Evolutionary conservation across 495 filamentous ascomycete genomes (phyloP).

Genomic region (Hypoxylon intermedium): DNA sequence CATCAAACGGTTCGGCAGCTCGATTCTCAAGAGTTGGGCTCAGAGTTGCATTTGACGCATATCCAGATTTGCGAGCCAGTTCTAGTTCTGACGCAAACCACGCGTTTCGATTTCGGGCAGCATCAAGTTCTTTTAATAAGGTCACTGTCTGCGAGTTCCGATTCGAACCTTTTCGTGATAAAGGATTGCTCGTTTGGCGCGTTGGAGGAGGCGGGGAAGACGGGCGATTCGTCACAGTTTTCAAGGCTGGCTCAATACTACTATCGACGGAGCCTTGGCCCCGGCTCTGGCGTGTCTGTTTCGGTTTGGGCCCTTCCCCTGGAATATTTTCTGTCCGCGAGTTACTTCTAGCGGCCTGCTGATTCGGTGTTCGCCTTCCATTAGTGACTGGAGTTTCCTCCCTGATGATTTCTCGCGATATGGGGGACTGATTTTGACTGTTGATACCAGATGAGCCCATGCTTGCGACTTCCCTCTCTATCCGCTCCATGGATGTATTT

Average conservation of each 20-base stretch:
- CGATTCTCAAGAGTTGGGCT: conserved; percentile 79
- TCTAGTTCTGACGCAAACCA: conserved; percentile 98
- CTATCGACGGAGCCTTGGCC: conserved; percentile 60
- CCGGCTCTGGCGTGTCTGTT: conserved; percentile 46
- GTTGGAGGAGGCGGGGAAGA: conserved; percentile 60
- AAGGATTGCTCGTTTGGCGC: conserved; percentile 58
- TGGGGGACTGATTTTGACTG: conserved; percentile 62
- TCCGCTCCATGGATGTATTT: conserved; percentile 52
- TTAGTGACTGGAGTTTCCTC: conserved; percentile 58
- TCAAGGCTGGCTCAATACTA: conserved; percentile 53
- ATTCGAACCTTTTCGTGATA: conserved; percentile 57
- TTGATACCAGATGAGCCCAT: conserved; percentile 34
- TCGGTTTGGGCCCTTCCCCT: conserved; percentile 43
- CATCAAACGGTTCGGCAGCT: conserved; percentile 76
- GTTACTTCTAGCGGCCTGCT: conserved; percentile 43
- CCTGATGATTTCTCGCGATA: conserved; percentile 57
- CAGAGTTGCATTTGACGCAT: conserved; percentile 73
- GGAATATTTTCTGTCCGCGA: conserved; percentile 37
- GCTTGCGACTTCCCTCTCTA: conserved; percentile 41
- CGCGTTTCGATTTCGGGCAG: conserved; percentile 81
- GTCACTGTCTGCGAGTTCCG: conserved; percentile 66
- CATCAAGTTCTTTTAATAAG: conserved; percentile 82
- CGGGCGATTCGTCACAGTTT: conserved; percentile 51
- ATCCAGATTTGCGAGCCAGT: conserved; percentile 85
- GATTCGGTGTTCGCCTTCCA: conserved; percentile 69